These are phyloP conservation scores for Yarrowia divulgata DNA, from an alignment of 805 yeast genomes.

Conservation along the genomic window DNA sequence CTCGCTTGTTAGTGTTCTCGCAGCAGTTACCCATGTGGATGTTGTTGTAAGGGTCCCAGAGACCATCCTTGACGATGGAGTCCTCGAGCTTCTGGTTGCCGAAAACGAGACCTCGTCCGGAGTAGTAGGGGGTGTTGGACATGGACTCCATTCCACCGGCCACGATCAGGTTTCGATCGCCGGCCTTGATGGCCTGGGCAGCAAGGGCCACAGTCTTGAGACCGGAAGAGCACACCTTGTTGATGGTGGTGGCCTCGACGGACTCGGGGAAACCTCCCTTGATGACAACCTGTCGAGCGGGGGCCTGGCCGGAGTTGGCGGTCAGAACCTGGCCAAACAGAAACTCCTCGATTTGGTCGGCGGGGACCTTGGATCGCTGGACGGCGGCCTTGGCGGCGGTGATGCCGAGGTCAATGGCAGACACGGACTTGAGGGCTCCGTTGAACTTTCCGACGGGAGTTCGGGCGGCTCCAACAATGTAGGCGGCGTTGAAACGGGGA, in stretches of 20 bases:
- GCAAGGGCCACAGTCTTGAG: constrained; percentile 87
- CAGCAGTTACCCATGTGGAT: constrained; percentile 94
- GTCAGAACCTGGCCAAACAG: constrained; percentile 89
- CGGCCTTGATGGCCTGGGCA: constrained; percentile 84
- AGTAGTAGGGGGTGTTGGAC: constrained; percentile 91
- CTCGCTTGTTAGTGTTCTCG: constrained; percentile 89
- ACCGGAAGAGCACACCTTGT: constrained; percentile 97
- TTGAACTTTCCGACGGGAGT: constrained; percentile 95
- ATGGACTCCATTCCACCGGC: constrained; percentile 97
- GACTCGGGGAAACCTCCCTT: constrained; percentile 82
- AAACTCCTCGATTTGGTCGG: constrained; percentile 83
- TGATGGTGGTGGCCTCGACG: constrained; percentile 86
- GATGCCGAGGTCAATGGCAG: constrained; percentile 82
- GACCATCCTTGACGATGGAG: constrained; percentile 76
- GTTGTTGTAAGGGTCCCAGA: constrained; percentile 85
- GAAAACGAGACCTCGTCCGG: constrained; percentile 69
- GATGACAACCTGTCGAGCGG: constrained; percentile 95
- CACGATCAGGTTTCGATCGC: constrained; percentile 83
- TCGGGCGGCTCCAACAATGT: constrained; percentile 87
- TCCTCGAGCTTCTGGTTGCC: constrained; percentile 66
- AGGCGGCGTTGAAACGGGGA: constrained; percentile 55
- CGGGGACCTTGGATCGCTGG: constrained; percentile 77
- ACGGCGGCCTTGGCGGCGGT: constrained; percentile 87
- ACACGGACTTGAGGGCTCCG: constrained; percentile 74
- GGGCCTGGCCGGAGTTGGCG: constrained; percentile 94